Percentiles rank a stretch among this genome's conserved stretches.
phyloP scores from a whole-genome alignment of 257 asterid genomes.

The Solanum arcanum region DNA sequence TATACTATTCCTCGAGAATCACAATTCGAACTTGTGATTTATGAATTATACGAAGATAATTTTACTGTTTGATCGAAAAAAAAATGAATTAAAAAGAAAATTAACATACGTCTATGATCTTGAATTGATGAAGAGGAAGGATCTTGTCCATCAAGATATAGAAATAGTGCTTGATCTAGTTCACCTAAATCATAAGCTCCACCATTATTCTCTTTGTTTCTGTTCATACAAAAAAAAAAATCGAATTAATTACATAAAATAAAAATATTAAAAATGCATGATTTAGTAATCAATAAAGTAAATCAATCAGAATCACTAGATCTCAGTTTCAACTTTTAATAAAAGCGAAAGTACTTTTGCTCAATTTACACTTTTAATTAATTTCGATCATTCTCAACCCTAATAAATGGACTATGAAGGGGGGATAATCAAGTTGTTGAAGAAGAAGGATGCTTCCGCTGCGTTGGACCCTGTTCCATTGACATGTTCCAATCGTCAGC shows the following conservation, averaged over 20 bases:
- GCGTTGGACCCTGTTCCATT: too few relatives aligned
- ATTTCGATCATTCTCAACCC: not conserved
- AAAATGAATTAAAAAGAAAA: not conserved
- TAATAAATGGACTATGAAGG: not conserved
- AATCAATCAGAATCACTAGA: not conserved
- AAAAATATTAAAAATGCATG: not conserved
- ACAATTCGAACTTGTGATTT: not conserved
- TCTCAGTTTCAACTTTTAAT: not conserved
- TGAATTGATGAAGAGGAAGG: slow-evolving; percentile 33
- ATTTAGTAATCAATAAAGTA: not conserved
- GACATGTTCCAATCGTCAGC: too few relatives aligned
- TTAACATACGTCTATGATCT: slow-evolving; percentile 35
- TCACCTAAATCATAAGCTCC: slow-evolving; percentile 74
- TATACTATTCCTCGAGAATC: not conserved
- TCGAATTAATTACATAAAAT: not conserved
- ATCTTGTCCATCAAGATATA: slow-evolving; percentile 63
- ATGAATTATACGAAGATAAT: fast-evolving
- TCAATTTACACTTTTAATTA: not conserved
- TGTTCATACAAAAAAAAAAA: slow-evolving; percentile 4
- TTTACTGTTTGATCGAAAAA: not conserved
- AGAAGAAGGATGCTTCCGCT: too few relatives aligned
- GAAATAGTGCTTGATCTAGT: slow-evolving; percentile 71
- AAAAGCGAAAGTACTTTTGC: not conserved
- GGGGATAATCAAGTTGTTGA: not conserved
- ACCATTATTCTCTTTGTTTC: slow-evolving; percentile 42